phyloP scores from a whole-genome alignment of 306 rosid species.

The Cucurbita maxima region DNA sequence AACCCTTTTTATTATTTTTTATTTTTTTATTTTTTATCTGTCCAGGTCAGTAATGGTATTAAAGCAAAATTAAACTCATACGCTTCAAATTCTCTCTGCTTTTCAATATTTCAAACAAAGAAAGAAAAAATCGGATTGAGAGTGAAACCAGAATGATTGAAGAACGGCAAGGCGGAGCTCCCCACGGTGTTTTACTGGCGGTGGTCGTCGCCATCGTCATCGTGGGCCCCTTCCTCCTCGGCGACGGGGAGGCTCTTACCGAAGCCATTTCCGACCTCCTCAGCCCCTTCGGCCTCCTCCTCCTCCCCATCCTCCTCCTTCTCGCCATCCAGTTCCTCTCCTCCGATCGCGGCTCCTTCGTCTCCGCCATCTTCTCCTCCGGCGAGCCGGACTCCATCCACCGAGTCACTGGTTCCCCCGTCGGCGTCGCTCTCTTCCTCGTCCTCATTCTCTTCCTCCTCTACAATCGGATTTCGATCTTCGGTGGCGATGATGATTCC shows the following conservation, averaged over 20 bases:
- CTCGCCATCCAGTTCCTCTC: conserved; percentile 81
- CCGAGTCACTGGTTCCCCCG: conserved; percentile 64
- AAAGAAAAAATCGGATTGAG: neutral
- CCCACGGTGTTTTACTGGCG: conserved; percentile 54
- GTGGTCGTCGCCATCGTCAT: conserved; percentile 50
- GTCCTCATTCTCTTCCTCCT: conserved; percentile 48
- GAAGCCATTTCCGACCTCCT: conserved; percentile 59
- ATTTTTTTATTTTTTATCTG: too few species aligned
- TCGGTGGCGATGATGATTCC: conserved; percentile 55
- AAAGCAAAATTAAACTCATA: too few species aligned
- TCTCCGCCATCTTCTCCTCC: conserved; percentile 52
- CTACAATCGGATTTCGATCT: conserved; percentile 54
- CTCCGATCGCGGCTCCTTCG: conserved; percentile 63
- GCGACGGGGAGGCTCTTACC: conserved; percentile 72
- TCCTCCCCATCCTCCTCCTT: conserved; percentile 71
- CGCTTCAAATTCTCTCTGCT: neutral
- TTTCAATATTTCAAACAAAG: neutral
- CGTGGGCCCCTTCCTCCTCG: conserved; percentile 40
- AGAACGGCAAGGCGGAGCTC: conserved; percentile 51
- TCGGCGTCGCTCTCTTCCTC: conserved; percentile 74
- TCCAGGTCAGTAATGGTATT: too few species aligned
- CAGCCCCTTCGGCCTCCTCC: conserved; percentile 70
- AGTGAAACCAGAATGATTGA: conserved; percentile 13
- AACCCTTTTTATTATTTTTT: too few species aligned
- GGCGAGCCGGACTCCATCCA: conserved; percentile 81